Conservation (phyloP, 352 stramenopile genomes). For the Phytopythium mirpurense region DNA sequence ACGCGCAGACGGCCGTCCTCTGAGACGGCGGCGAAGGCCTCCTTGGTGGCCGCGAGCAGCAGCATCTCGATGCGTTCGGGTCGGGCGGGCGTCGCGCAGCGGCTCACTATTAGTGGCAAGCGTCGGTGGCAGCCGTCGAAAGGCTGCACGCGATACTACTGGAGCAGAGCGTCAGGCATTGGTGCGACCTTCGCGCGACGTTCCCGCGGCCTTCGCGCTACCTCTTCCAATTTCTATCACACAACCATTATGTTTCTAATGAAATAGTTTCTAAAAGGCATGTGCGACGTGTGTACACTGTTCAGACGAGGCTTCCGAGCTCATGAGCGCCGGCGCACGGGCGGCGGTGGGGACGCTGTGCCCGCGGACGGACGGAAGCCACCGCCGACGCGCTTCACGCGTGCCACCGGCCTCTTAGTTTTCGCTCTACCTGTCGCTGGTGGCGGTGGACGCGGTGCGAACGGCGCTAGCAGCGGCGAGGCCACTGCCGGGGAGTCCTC, state of each 20-base stretch:
- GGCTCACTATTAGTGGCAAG: constrained; percentile 8
- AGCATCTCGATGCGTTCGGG: constrained; percentile 52
- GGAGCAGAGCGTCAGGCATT: constrained; percentile 44
- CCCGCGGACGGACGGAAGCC: constrained; percentile 37
- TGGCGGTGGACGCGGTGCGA: constrained; percentile 1
- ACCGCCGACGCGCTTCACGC: constrained; percentile 48
- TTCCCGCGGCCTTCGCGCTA: constrained; percentile 23
- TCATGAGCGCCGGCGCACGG: neutral
- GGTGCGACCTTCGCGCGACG: constrained; percentile 28
- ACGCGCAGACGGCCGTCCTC: constrained; percentile 81
- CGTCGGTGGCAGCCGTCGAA: constrained; percentile 11
- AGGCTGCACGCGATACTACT: constrained; percentile 22
- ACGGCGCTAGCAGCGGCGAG: neutral
- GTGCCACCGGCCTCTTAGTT: constrained; percentile 17
- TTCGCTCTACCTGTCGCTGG: neutral
- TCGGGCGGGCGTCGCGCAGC: constrained; percentile 8
- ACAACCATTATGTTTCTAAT: too few species aligned
- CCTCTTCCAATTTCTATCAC: constrained; percentile 1
- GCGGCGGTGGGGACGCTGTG: constrained; percentile 7
- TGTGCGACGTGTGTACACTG: constrained; percentile 23
- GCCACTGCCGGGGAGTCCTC: neutral
- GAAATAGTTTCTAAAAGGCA: constrained; percentile 1
- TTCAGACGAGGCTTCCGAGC: too few species aligned
- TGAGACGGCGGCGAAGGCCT: constrained; percentile 74
- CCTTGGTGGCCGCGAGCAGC: constrained; percentile 68